Evolutionary conservation across 495 filamentous ascomycete genomes (phyloP).

Genomic region (Hypomontagnella monticulosa): DNA sequence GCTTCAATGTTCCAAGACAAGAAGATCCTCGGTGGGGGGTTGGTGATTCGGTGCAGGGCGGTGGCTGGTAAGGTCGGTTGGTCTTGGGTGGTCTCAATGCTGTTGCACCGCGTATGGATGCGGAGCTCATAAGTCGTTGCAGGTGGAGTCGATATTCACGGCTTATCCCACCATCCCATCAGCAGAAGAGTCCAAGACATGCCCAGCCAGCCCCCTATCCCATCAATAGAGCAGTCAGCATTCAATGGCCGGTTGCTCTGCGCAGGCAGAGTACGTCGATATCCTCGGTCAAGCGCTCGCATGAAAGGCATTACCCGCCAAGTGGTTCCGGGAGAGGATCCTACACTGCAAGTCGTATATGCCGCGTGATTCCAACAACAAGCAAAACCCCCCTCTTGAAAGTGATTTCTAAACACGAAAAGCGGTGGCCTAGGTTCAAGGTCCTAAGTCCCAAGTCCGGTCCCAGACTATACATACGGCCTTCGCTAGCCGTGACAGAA

Average conservation of each 20-base stretch:
- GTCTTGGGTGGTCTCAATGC: constrained; percentile 15
- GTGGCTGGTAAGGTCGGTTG: constrained; percentile 25
- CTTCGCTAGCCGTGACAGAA: constrained; percentile 16
- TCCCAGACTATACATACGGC: constrained; percentile 1
- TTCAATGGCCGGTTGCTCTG: constrained; percentile 4
- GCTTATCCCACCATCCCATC: constrained; percentile 20
- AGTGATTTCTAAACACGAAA: constrained; percentile 14
- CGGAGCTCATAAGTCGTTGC: constrained; percentile 19
- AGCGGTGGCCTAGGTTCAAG: constrained; percentile 15
- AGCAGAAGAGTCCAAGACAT: constrained; percentile 11
- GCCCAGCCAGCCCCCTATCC: constrained; percentile 14
- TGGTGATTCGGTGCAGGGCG: constrained; percentile 30
- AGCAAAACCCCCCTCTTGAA: background rate
- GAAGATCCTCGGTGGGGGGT: constrained; percentile 20
- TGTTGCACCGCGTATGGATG: constrained; percentile 31
- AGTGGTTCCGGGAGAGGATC: constrained; percentile 20
- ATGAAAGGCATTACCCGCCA: constrained; percentile 18
- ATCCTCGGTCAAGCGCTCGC: constrained; percentile 24
- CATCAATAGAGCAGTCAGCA: constrained; percentile 10
- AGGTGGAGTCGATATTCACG: constrained; percentile 29
- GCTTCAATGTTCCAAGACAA: constrained; percentile 5
- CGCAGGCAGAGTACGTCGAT: constrained; percentile 9
- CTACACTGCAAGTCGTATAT: constrained; percentile 20
- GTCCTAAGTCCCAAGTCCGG: constrained; percentile 2
- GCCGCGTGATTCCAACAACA: constrained; percentile 21